Conservation (phyloP, 148 eudicot genomes). For the Rhododendron henanense region DNA sequence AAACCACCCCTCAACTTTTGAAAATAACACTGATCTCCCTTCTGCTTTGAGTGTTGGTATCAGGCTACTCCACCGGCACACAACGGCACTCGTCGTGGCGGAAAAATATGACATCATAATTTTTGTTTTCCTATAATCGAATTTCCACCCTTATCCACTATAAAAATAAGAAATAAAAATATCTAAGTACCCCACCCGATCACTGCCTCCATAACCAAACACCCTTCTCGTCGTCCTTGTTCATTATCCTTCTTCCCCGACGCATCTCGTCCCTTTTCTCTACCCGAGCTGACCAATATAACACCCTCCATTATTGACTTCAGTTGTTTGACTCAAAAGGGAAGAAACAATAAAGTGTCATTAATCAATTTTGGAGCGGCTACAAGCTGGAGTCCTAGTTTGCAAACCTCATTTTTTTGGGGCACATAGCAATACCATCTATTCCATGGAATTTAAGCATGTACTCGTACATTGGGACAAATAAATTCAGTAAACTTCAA, state of each 20-base stretch:
- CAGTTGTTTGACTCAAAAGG: background rate
- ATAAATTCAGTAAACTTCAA: background rate
- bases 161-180: too few species aligned
- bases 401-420: background rate
- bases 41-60: background rate
- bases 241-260: background rate
- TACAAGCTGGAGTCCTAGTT: too few species aligned
- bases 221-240: too few species aligned
- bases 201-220: background rate
- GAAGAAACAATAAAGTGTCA: background rate
- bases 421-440: background rate
- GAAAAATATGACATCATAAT: background rate
- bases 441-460: background rate
- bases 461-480: background rate
- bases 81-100: background rate
- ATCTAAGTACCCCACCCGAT: background rate
- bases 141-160: background rate
- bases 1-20: background rate
- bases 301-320: background rate
- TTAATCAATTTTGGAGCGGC: background rate
- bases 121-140: background rate
- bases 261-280: background rate
- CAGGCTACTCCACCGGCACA: background rate
- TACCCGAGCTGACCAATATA: background rate
- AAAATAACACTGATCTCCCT: background rate